Percentiles rank a stretch among this genome's conserved stretches.
Evolutionary conservation across 2,329 filamentous ascomycete genomes (phyloP).

Genomic region (Aspergillus sergii): DNA sequence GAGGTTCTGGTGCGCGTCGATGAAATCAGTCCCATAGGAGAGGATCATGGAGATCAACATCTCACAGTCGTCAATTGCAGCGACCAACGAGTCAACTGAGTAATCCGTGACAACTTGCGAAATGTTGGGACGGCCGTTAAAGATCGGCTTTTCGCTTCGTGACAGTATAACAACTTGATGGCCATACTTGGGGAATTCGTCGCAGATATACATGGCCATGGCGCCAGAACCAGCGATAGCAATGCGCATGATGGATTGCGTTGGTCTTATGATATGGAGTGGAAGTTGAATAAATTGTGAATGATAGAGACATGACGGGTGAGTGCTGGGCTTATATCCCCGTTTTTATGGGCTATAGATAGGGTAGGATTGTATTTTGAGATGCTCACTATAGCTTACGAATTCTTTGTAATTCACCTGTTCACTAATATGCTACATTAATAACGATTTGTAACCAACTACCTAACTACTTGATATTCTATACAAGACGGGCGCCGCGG

Average conservation of each 20-base stretch:
- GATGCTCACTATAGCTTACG: not conserved
- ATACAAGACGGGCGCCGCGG: no score
- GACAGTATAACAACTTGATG: conserved; percentile 9
- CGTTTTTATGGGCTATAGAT: not conserved
- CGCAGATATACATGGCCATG: conserved; percentile 13
- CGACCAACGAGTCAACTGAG: not conserved
- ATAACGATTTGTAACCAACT: not conserved
- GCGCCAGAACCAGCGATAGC: conserved; percentile 9
- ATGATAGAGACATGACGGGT: not conserved
- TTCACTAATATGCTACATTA: not conserved
- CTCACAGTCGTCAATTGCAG: not conserved
- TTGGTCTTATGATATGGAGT: not conserved
- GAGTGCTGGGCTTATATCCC: not conserved
- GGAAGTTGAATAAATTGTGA: not conserved
- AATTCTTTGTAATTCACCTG: not conserved
- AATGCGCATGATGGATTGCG: conserved; percentile 4
- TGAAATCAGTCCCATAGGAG: not conserved
- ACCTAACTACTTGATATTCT: no score
- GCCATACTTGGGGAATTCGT: conserved; percentile 7
- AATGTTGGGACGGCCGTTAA: not conserved
- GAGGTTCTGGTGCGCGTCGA: not conserved
- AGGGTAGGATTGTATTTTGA: not conserved
- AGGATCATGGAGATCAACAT: not conserved
- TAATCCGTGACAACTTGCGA: not conserved
- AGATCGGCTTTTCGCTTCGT: not conserved